Evolutionary conservation across 2,329 filamentous ascomycete genomes (phyloP).

Genomic region (Penicillium sp.): DNA sequence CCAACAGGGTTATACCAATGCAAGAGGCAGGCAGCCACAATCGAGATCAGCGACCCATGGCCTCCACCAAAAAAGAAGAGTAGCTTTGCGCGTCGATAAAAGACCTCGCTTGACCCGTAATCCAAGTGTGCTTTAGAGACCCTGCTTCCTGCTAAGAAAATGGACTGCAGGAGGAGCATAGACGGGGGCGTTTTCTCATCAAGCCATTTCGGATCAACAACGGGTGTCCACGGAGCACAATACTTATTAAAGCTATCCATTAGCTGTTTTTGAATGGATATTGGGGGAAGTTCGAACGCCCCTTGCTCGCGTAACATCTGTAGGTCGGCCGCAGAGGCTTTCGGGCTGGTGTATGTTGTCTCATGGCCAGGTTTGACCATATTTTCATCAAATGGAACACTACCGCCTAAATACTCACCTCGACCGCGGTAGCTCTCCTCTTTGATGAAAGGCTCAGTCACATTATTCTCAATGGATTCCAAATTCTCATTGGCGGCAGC

Average conservation of each 20-base stretch:
- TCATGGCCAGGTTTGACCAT: slow-evolving; percentile 29
- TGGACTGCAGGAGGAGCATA: slow-evolving; percentile 33
- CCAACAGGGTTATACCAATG: slow-evolving; percentile 48
- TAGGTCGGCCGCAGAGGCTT: slow-evolving; percentile 20
- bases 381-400: slow-evolving; percentile 29
- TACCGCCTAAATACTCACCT: slow-evolving; percentile 26
- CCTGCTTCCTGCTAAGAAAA: slow-evolving; percentile 44
- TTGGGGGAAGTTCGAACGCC: slow-evolving; percentile 24
- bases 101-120: slow-evolving; percentile 32
- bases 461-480: slow-evolving; percentile 8
- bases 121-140: slow-evolving; percentile 33
- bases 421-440: slow-evolving; percentile 30
- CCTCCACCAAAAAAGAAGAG: slow-evolving; percentile 35
- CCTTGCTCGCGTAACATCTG: slow-evolving; percentile 27
- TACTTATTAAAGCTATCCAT: slow-evolving; percentile 43
- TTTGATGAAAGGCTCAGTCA: slow-evolving; percentile 20
- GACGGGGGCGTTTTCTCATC: slow-evolving; percentile 31
- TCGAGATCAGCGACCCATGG: slow-evolving; percentile 41
- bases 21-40: slow-evolving; percentile 39
- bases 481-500: slow-evolving; percentile 1
- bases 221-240: slow-evolving; percentile 45
- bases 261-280: slow-evolving; percentile 34
- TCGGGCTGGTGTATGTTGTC: slow-evolving; percentile 21
- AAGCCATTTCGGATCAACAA: slow-evolving; percentile 43
- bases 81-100: slow-evolving; percentile 34